phyloP scores from a whole-genome alignment of 2,329 filamentous ascomycete genomes.

The Aspergillus chevalieri region DNA sequence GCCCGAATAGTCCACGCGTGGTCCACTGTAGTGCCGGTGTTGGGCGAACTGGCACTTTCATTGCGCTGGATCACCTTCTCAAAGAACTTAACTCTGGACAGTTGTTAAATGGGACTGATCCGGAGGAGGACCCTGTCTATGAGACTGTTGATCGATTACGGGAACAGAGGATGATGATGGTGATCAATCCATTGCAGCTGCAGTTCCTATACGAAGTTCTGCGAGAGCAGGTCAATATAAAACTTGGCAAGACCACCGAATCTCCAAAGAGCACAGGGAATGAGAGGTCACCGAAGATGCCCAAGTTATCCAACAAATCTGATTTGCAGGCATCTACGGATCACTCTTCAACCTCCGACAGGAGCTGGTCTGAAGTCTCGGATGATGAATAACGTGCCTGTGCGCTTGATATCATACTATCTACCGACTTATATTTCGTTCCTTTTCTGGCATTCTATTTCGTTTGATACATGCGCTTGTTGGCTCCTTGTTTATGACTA shows the following conservation, averaged over 20 bases:
- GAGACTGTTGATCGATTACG: conserved; percentile 73
- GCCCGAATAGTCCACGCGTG: conserved; percentile 64
- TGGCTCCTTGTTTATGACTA: conserved; percentile 13
- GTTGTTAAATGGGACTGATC: conserved; percentile 46
- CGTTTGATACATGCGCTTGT: background rate
- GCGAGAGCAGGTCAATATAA: conserved; percentile 47
- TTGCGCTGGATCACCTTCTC: conserved; percentile 87
- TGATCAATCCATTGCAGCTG: conserved; percentile 80
- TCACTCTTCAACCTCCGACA: conserved; percentile 17
- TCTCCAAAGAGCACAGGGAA: conserved; percentile 17
- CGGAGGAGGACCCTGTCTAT: conserved; percentile 63
- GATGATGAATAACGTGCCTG: conserved; percentile 21
- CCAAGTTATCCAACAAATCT: conserved; percentile 25
- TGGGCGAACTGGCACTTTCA: conserved; percentile 90
- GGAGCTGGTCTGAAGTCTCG: conserved; percentile 24
- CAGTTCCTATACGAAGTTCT: conserved; percentile 84
- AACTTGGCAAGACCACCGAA: conserved; percentile 23
- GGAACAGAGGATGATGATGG: conserved; percentile 90
- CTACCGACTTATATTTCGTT: background rate
- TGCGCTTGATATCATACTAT: background rate
- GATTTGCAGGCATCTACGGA: conserved; percentile 25
- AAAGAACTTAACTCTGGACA: conserved; percentile 72
- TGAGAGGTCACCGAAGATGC: conserved; percentile 30
- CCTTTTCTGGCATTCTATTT: background rate
- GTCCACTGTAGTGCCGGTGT: conserved; percentile 88